Conservation (phyloP, 306 rosid genomes). For the Alnus glutinosa region DNA sequence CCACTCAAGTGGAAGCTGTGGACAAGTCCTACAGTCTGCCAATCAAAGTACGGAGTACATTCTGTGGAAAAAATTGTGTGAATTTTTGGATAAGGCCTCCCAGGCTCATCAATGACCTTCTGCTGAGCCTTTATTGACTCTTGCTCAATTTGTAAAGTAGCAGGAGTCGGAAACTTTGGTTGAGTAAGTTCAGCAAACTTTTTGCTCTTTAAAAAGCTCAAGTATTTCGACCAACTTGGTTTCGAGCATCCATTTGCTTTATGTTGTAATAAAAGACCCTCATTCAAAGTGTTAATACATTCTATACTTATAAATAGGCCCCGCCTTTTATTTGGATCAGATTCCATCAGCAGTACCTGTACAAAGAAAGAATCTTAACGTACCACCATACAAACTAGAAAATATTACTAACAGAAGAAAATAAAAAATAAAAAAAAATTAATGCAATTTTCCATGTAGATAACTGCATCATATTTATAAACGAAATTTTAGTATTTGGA, state of each 20-base stretch:
- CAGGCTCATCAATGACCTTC: constrained; percentile 36
- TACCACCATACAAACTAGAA: neutral
- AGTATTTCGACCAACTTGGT: constrained; percentile 78
- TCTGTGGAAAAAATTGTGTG: constrained; percentile 92
- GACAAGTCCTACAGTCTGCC: constrained; percentile 97
- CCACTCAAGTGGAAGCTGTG: constrained; percentile 86
- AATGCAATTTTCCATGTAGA: constrained; percentile 3
- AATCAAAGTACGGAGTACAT: constrained; percentile 86
- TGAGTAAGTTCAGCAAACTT: constrained; percentile 71
- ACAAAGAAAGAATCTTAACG: constrained; percentile 21
- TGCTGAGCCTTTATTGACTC: constrained; percentile 30
- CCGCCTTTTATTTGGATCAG: constrained; percentile 57
- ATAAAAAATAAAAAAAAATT: neutral
- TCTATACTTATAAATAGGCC: constrained; percentile 68
- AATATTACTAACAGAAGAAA: no score
- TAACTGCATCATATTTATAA: constrained; percentile 14
- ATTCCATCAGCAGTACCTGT: constrained; percentile 71
- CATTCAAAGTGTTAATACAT: constrained; percentile 80
- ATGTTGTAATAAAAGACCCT: constrained; percentile 85
- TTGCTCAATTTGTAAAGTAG: constrained; percentile 61
- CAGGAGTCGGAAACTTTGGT: constrained; percentile 69
- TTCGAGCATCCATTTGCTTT: constrained; percentile 80
- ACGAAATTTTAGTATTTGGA: neutral
- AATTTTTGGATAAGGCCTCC: constrained; percentile 65
- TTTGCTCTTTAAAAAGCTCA: constrained; percentile 86